These are phyloP conservation scores for Paecilomyces dactylethromorphus DNA, from an alignment of 2,329 filamentous ascomycete species.

Conservation along the genomic window DNA sequence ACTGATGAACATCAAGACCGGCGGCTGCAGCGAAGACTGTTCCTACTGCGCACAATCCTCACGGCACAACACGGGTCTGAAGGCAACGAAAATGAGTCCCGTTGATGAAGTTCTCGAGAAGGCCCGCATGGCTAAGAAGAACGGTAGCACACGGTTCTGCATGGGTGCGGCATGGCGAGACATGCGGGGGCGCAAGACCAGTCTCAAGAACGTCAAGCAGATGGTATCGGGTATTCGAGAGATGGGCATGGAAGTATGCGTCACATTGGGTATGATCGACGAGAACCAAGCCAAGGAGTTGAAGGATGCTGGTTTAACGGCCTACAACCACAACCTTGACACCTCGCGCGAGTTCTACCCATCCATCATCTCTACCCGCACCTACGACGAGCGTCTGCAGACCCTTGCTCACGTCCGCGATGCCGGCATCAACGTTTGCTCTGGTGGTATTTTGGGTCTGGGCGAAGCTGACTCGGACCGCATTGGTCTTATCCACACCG, in stretches of 20 bases:
- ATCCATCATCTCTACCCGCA: conserved; percentile 74
- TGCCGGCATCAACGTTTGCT: conserved; percentile 85
- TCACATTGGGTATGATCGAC: conserved; percentile 93
- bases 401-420: conserved; percentile 75
- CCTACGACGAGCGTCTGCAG: conserved; percentile 77
- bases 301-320: conserved; percentile 76
- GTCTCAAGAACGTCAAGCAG: conserved; percentile 72
- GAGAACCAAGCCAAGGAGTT: conserved; percentile 71
- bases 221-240: conserved; percentile 78
- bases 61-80: conserved; percentile 66
- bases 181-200: conserved; percentile 84
- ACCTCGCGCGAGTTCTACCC: conserved; percentile 87
- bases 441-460: conserved; percentile 78
- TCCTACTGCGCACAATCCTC: conserved; percentile 85
- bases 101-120: conserved; percentile 77
- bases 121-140: conserved; percentile 69
- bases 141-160: conserved; percentile 86
- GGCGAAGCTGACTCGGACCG: conserved; percentile 75
- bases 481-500: conserved; percentile 75
- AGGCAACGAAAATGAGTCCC: conserved; percentile 68
- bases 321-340: conserved; percentile 93
- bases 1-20: conserved; percentile 94
- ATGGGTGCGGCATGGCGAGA: conserved; percentile 94
- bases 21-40: conserved; percentile 87
- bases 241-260: conserved; percentile 84